These are phyloP conservation scores for Cladosporium colombiae DNA, from an alignment of 2,329 filamentous ascomycete species.

Conservation along the genomic window DNA sequence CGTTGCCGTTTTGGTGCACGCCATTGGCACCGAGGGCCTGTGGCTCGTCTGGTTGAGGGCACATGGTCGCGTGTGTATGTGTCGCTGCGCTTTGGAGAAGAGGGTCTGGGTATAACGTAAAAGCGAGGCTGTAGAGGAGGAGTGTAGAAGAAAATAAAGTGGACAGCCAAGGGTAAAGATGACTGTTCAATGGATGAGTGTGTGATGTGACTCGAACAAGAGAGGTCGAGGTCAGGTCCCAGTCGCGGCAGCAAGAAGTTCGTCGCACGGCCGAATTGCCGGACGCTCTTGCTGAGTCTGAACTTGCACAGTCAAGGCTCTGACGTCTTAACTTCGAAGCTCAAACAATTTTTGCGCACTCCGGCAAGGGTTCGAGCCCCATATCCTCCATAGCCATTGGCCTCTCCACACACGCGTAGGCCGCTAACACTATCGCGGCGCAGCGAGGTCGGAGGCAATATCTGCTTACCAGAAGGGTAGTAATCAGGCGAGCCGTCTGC, in stretches of 20 bases:
- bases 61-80: background rate
- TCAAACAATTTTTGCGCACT: background rate
- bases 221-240: too few relatives aligned
- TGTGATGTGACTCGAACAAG: background rate
- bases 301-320: too few relatives aligned
- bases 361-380: background rate
- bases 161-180: background rate
- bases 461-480: background rate
- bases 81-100: background rate
- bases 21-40: background rate
- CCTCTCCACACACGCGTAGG: background rate
- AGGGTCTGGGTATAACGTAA: background rate
- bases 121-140: background rate
- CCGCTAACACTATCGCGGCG: background rate
- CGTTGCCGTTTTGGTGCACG: constrained; percentile 35
- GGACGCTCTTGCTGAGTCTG: too few relatives aligned
- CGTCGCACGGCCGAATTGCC: too few relatives aligned
- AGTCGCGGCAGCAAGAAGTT: too few relatives aligned
- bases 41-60: background rate
- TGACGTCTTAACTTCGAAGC: background rate
- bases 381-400: background rate
- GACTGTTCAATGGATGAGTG: background rate
- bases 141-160: background rate
- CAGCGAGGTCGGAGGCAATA: background rate
- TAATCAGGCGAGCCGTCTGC: background rate